Evolutionary conservation across 805 yeast species (phyloP), one percentile per base, ranked within the genome.

Genomic region (Pichia heedii): DNA sequence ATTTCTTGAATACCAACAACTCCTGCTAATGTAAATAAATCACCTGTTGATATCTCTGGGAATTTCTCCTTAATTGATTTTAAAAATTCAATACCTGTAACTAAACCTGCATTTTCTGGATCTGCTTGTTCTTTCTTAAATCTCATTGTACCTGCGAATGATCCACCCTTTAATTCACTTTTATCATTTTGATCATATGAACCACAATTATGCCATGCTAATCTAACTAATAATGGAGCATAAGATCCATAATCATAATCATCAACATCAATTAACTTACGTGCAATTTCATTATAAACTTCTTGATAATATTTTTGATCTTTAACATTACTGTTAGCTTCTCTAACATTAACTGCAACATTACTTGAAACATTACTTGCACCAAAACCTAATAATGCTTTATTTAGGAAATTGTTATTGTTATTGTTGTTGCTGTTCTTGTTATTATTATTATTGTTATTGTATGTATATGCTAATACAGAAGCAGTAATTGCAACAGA

Each of bases 251-350:
- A 82, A 53, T 79, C 84, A 56, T 69, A 74, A 41, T 67, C 79
- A 47, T 69, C 74, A 30, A 66, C 62, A 37, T 78, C 84, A 50
- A 71, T 68, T 21, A 84, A 58, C 59, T 71, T 73, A 35, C 56
- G 58, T 30, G 81, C 96, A 72, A 76, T 86, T 50, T 78, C 93
- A 66, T 77, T 80, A 65, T 79, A 90, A 47, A 76, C 76, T 46
- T 67, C 54, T 61, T 73, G 88, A 58, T 73, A 88, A 50, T 83
- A 85, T 12, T 69, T 67, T 41, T 56, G 61, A 4, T 65, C 51
- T 54, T 67, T 55, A 55, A 66, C 42, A 40, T 57, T 39, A 20
- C 50, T 36, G 3, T 46, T 16, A 2, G 69, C 72, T 9, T 61
- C 58, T 36, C 68, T 61, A 3, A 64, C 54, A 26, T 62, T 59